Percentiles rank a stretch among this genome's conserved stretches.
Evolutionary conservation across 2,329 filamentous ascomycete genomes (phyloP).

Genomic region (Hypoxylon sp.): DNA sequence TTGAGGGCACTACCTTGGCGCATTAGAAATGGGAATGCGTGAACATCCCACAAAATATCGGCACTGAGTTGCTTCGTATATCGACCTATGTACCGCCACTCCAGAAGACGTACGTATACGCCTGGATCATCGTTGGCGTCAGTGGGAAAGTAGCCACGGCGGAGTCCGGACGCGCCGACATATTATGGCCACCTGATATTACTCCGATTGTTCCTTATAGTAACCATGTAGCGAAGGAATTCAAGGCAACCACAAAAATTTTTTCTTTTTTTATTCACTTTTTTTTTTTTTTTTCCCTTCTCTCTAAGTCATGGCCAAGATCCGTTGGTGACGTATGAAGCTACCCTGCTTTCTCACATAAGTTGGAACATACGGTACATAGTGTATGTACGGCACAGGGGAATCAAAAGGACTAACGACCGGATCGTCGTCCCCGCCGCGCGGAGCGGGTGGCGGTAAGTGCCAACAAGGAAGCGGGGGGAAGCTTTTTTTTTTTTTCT

Average conservation of each 20-base stretch:
- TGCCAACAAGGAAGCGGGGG: not conserved
- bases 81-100: constrained; percentile 5
- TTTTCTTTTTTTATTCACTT: no score
- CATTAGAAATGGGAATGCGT: not conserved
- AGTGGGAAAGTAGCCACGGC: constrained; percentile 3
- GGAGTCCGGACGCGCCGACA: constrained; percentile 23
- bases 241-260: not conserved
- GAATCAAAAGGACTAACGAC: constrained; percentile 3
- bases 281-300: not conserved
- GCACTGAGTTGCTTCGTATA: constrained; percentile 12
- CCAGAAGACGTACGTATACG: not conserved
- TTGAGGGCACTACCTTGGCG: constrained; percentile 3
- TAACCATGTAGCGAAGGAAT: constrained; percentile 4
- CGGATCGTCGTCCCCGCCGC: constrained; percentile 28
- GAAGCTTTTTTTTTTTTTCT: constrained; percentile 4
- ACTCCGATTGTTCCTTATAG: constrained; percentile 21
- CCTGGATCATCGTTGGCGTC: not conserved
- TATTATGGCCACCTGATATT: constrained; percentile 10
- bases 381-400: constrained; percentile 17
- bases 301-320: constrained; percentile 3
- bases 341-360: constrained; percentile 5
- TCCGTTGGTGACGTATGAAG: constrained; percentile 17
- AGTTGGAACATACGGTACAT: not conserved
- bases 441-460: constrained; percentile 19
- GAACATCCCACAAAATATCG: not conserved